These are phyloP conservation scores for Wickerhamiella infanticola DNA, from an alignment of 1,139 yeast species.

Conservation along the genomic window DNA sequence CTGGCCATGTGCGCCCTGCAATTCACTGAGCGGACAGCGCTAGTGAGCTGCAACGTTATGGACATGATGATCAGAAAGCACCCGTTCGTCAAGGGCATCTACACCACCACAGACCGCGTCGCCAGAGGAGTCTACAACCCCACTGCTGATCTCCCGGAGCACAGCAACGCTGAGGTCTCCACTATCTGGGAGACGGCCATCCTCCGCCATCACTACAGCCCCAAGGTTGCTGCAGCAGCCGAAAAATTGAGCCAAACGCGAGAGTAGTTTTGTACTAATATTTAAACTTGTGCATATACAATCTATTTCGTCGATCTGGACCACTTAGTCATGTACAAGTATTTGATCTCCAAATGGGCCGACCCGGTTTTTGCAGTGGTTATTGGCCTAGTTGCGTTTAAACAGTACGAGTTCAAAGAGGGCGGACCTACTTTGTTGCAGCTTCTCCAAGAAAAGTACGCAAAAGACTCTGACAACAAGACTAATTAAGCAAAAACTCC, in stretches of 20 bases:
- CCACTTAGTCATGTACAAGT: conserved; percentile 10
- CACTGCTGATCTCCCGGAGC: conserved; percentile 52
- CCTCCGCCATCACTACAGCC: conserved; percentile 68
- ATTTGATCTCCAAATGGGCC: conserved; percentile 12
- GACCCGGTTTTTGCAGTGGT: conserved; percentile 14
- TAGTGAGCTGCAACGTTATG: conserved; percentile 61
- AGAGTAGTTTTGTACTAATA: neutral
- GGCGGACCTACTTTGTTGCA: conserved; percentile 14
- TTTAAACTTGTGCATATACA: neutral
- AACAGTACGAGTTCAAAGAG: conserved; percentile 15
- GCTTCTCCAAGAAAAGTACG: conserved; percentile 7
- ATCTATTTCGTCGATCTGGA: neutral
- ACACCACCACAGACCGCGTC: conserved; percentile 76
- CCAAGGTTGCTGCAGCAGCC: conserved; percentile 49
- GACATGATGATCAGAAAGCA: conserved; percentile 56
- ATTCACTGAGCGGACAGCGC: conserved; percentile 75
- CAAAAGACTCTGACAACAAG: neutral
- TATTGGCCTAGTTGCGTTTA: conserved; percentile 13
- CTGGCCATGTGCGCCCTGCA: conserved; percentile 51
- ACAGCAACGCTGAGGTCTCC: conserved; percentile 76
- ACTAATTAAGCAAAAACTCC: neutral
- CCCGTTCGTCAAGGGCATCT: conserved; percentile 56
- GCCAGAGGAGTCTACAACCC: conserved; percentile 60
- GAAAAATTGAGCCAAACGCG: conserved; percentile 11
- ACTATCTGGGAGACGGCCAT: conserved; percentile 77